Base-by-base conservation (phyloP, 331 rosid genomes). In the Saraca asoca region DNA sequence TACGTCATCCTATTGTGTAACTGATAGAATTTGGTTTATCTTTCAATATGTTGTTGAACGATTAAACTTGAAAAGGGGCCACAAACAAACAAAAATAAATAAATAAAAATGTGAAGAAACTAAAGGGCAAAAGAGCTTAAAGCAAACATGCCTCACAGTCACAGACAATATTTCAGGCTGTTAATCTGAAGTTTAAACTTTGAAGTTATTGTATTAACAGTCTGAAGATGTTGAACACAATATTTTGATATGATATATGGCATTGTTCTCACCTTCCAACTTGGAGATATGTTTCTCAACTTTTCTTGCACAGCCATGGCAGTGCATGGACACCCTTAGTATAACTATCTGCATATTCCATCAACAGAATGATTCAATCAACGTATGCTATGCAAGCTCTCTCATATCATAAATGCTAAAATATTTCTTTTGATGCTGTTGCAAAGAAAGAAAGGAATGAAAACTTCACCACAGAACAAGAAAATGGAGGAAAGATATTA, bases 271-370 rank as follows among this genome's bases (percentile, higher is more conserved):
- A 88, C 98, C 98, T 70, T 94, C 92, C 68, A 94, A 85, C 83
- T 86, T 94, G 41, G 92, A 80, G 74, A 94, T 79, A 63, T 75
- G 95, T 55, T 90, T 94, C 91, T 88, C 92, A 75, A 94, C 95
- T 73, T 94, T 83, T 78, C 58, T 90, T 46, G 92, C 97, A 77
- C 99, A 94, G 60, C 95, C 99, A 80, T 82, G 37, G 82, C 99
- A 94, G 78, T 94, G 96, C 92, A 94, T 94, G 69, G 97, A 86
- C 58, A 94, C 99, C 81, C 70, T 86, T 71, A 94, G 58, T 68
- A 75, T 83, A 37, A 94, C 99, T 64, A 83, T 78, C 99, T 94
- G 80, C 78, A 73, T 24, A 41, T 38, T 69, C 52, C 42, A 33
- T 38, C 34, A 70, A 34, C 4, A 42, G 15, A 7, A 64, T 24